Evolutionary conservation across 768 basidiomycete genomes (phyloP).

Genomic region (Podaxis pistillaris): DNA sequence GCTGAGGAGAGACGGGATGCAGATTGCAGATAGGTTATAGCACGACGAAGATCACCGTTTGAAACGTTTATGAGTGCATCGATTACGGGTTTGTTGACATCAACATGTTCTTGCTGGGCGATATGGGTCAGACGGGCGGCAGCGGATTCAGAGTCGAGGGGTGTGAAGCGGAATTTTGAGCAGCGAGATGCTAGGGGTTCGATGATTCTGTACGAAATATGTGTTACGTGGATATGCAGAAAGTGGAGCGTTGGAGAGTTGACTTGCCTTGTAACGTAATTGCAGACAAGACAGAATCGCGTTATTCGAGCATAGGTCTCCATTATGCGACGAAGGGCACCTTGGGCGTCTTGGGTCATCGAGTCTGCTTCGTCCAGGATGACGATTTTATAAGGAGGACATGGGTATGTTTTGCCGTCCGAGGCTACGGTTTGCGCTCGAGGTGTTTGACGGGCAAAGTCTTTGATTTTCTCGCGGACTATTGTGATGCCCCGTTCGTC

Average conservation of each 20-base stretch:
- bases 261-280: slow-evolving; percentile 93
- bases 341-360: slow-evolving; percentile 99
- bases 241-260: not conserved
- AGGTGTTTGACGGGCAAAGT: slow-evolving; percentile 92
- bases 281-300: slow-evolving; percentile 96
- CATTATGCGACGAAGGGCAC: slow-evolving; percentile 97
- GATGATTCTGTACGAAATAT: slow-evolving; percentile 68
- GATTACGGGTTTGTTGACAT: slow-evolving; percentile 57
- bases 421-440: slow-evolving; percentile 72
- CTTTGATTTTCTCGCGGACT: slow-evolving; percentile 98
- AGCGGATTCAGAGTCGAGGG: slow-evolving; percentile 79
- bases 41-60: slow-evolving; percentile 90
- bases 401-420: slow-evolving; percentile 85
- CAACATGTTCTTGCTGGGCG: slow-evolving; percentile 70
- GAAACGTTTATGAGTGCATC: slow-evolving; percentile 76
- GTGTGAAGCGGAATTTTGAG: slow-evolving; percentile 97
- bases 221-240: not conserved
- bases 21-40: slow-evolving; percentile 97
- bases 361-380: slow-evolving; percentile 99
- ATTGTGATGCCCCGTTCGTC: slow-evolving; percentile 97
- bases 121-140: slow-evolving; percentile 76
- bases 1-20: slow-evolving; percentile 85
- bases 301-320: slow-evolving; percentile 98
- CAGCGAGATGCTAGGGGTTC: slow-evolving; percentile 98
- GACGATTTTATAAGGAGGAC: slow-evolving; percentile 98